phyloP scores from a whole-genome alignment of 768 basidiomycete genomes.

The Rhodotorula taiwanensis region DNA sequence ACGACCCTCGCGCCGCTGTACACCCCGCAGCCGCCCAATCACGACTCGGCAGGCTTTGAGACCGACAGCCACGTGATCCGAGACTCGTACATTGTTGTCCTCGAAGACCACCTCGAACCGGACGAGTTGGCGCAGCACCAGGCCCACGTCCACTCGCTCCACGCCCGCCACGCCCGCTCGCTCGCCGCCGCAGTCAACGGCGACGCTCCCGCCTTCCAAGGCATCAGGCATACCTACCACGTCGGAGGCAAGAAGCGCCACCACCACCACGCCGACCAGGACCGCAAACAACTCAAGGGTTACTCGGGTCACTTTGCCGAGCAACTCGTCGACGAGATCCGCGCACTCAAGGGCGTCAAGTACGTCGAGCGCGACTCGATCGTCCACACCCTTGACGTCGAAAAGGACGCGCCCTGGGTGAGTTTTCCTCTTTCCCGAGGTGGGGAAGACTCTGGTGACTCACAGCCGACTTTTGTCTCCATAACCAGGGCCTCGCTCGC shows the following conservation, averaged over 20 bases:
- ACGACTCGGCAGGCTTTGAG: neutral
- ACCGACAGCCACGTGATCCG: conserved; percentile 51
- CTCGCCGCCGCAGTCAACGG: conserved; percentile 9
- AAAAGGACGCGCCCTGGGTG: conserved; percentile 75
- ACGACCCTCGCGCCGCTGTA: conserved; percentile 41
- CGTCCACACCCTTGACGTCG: conserved; percentile 62
- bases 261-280: conserved; percentile 6
- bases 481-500: conserved; percentile 77
- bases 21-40: conserved; percentile 27
- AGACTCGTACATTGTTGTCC: conserved; percentile 90
- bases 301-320: conserved; percentile 43
- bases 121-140: conserved; percentile 54
- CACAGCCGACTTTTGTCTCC: conserved; percentile 25
- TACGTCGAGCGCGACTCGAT: conserved; percentile 91
- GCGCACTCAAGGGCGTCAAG: conserved; percentile 78
- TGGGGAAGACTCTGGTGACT: neutral
- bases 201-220: conserved; percentile 44
- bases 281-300: conserved; percentile 29
- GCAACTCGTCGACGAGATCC: conserved; percentile 63
- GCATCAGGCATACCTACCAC: conserved; percentile 41
- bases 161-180: conserved; percentile 54
- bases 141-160: conserved; percentile 67
- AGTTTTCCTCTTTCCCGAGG: conserved; percentile 41
- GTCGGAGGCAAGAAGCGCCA: conserved; percentile 32
- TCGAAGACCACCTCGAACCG: conserved; percentile 63